A percentile compares a stretch with the other conserved stretches of the same genome.
Conservation (phyloP, 805 yeast species). For the Candida lessepsii region DNA sequence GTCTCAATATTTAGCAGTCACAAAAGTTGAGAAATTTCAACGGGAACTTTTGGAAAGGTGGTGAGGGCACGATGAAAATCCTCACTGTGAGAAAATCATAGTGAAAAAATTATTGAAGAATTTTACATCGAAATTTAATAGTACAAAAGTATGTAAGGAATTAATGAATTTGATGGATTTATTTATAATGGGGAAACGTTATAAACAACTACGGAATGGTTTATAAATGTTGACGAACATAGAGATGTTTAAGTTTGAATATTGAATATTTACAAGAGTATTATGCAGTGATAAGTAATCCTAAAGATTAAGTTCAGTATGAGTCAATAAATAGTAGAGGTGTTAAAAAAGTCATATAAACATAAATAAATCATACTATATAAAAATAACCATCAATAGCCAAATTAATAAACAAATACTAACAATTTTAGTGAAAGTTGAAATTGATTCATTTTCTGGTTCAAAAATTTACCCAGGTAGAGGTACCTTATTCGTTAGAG, state of each 20-base stretch:
- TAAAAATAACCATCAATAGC: background rate
- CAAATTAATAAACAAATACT: constrained; percentile 27
- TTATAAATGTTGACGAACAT: background rate
- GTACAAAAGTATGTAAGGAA: constrained; percentile 4
- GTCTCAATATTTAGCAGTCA: constrained; percentile 8
- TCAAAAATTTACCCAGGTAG: constrained; percentile 99
- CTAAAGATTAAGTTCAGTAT: no score
- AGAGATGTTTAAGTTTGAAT: no score
- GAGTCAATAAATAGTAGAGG: no score
- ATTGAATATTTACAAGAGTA: no score
- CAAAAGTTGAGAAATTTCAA: background rate
- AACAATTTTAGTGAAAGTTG: constrained; percentile 84
- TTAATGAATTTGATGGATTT: background rate
- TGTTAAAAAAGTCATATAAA: no score
- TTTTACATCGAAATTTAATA: constrained; percentile 6
- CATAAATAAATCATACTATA: no score
- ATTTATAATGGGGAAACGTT: background rate
- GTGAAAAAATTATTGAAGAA: constrained; percentile 8
- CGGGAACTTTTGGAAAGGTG: background rate
- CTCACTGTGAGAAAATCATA: constrained; percentile 7
- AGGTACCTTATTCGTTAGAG: constrained; percentile 98
- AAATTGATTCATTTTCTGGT: constrained; percentile 99
- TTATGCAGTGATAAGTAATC: no score
- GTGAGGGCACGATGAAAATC: background rate
- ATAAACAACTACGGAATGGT: background rate